Percentiles rank a stretch among this genome's conserved stretches.
phyloP scores from a whole-genome alignment of 306 rosid genomes.

The Glycine tomentella region DNA sequence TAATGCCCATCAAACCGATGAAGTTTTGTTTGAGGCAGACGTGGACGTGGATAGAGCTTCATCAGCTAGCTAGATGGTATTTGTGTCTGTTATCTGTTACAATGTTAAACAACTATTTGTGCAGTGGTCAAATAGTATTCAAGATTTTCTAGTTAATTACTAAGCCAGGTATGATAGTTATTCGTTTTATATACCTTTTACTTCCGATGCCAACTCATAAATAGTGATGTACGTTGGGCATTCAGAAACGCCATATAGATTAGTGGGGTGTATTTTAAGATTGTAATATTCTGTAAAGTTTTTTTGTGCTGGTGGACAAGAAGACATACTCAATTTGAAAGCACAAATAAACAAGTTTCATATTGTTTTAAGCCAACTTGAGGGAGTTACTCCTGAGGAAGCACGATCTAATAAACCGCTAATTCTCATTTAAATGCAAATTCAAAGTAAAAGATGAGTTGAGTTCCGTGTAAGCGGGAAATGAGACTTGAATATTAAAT shows the following conservation, averaged over 20 bases:
- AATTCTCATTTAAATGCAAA: neutral
- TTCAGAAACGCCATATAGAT: constrained; percentile 33
- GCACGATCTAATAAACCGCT: neutral
- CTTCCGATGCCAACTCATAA: neutral
- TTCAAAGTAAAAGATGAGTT: constrained; percentile 17
- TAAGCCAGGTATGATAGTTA: neutral
- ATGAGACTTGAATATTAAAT: neutral
- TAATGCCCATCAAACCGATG: too few relatives aligned
- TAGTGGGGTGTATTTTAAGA: neutral
- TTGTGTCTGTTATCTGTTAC: neutral
- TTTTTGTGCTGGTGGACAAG: constrained; percentile 20
- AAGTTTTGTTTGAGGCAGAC: too few relatives aligned
- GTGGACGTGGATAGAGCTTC: too few relatives aligned
- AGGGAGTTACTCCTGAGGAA: neutral
- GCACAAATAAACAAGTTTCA: neutral
- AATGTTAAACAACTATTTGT: neutral
- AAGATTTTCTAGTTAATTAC: neutral
- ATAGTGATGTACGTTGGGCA: constrained; percentile 8
- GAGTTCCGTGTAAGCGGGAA: constrained; percentile 5
- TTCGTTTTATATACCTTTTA: neutral
- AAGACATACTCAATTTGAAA: constrained; percentile 9
- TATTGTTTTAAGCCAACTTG: constrained; percentile 9
- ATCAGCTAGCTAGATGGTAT: too few relatives aligned
- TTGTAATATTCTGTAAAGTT: neutral
- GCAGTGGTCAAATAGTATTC: neutral